Evolutionary conservation across 306 rosid species (phyloP), one percentile per base, ranked within the genome.

Genomic region (Dryas alaskensis): DNA sequence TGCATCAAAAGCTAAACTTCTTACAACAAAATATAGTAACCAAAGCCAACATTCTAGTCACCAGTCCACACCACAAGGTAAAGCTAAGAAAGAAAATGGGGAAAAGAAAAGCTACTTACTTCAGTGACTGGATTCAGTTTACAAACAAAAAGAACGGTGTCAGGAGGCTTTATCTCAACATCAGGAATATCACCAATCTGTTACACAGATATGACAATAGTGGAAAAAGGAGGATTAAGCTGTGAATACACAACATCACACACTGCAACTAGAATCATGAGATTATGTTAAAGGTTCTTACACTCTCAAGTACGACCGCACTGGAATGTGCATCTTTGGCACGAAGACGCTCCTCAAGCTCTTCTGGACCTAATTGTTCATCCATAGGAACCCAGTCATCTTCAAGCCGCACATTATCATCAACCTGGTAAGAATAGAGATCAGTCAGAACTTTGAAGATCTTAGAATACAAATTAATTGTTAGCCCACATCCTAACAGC

Each of bases 311-410:
- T 68, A 94, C 96, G 73, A 94, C 99, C 50, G 96, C 96, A 43
- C 99, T 86, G 44, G 99, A 92, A 78, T 82, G 97, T 12, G 97
- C 99, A 46, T 89, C 96, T 82, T 92, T 92, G 27, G 90, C 16
- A 42, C 90, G 92, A 68, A 92, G 79, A 77, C 90, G 88, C 89
- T 89, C 99, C 80, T 87, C 95, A 70, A 94, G 92, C 85, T 94
- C 96, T 48, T 65, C 70, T 14, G 92, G 78, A 70, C 87, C 86
- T 72, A 94, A 75, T 81, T 88, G 86, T 70, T 94, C 99, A 83
- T 94, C 99, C 89, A 92, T 71, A 65, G 97, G 97, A 52, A 89
- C 97, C 99, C 97, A 94, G 73, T 94, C 99, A 83, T 94, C 98
- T 82, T 94, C 98, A 74, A 94, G 96, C 49, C 97, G 86, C 79